These are phyloP conservation scores for Fusarium verrucosum DNA, from an alignment of 2,329 filamentous ascomycete genomes.

Conservation along the genomic window DNA sequence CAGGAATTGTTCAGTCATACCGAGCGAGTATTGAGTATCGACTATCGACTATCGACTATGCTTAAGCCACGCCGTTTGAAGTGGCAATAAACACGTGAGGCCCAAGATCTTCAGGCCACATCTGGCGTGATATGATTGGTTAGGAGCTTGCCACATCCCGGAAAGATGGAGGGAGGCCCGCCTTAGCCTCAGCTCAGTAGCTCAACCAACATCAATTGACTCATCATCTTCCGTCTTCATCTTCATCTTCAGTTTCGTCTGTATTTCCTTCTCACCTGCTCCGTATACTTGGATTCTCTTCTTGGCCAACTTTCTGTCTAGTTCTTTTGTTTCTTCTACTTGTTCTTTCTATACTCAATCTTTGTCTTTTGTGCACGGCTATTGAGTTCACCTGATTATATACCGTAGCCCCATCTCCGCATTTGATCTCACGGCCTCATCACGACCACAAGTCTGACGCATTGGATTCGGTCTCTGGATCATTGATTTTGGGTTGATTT, in stretches of 20 bases:
- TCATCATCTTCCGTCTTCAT: slow-evolving; percentile 12
- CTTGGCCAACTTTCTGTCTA: slow-evolving; percentile 4
- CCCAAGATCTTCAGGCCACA: neutral
- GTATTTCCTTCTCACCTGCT: slow-evolving; percentile 5
- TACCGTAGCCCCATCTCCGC: slow-evolving; percentile 22
- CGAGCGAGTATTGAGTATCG: too few relatives aligned
- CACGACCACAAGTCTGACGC: slow-evolving; percentile 31
- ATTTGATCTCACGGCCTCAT: slow-evolving; percentile 14
- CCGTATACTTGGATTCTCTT: neutral
- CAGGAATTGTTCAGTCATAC: neutral
- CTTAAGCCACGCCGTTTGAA: neutral
- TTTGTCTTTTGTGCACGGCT: neutral
- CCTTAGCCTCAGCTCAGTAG: slow-evolving; percentile 13
- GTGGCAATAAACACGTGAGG: slow-evolving; percentile 7
- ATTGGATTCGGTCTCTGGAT: neutral
- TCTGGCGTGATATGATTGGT: slow-evolving; percentile 10
- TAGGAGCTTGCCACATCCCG: slow-evolving; percentile 16
- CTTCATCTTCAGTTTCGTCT: neutral
- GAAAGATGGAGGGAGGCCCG: slow-evolving; percentile 3
- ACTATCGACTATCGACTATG: neutral
- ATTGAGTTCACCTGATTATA: neutral
- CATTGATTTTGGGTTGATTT: neutral
- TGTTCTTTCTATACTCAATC: neutral
- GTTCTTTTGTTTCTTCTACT: neutral
- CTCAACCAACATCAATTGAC: slow-evolving; percentile 28